A percentile compares a stretch with the other conserved stretches of the same genome.
phyloP scores from a whole-genome alignment of 139 green algal genomes.

The Haematococcus lacustris region DNA sequence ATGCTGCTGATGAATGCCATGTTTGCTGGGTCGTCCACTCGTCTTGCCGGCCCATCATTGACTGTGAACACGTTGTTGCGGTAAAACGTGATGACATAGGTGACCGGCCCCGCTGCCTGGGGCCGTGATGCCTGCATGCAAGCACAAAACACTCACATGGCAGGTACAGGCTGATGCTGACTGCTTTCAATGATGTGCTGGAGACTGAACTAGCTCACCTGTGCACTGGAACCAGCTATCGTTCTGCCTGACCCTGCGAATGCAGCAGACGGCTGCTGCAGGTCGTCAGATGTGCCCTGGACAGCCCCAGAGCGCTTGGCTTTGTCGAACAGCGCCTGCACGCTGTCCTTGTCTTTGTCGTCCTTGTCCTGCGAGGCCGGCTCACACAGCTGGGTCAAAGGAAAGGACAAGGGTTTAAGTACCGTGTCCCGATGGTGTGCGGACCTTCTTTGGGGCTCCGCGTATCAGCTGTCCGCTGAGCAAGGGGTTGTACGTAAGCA shows the following conservation, averaged over 20 bases:
- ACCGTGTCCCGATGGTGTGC: too few relatives aligned
- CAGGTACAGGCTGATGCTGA: too few relatives aligned
- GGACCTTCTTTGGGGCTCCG: slow-evolving; percentile 30
- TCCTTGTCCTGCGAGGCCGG: slow-evolving; percentile 3
- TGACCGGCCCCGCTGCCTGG: too few relatives aligned
- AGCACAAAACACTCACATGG: too few relatives aligned
- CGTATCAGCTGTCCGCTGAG: slow-evolving; percentile 61
- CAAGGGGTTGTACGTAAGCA: too few relatives aligned
- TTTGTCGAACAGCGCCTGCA: slow-evolving; percentile 55
- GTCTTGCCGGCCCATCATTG: slow-evolving; percentile 49
- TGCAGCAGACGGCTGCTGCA: slow-evolving; percentile 20
- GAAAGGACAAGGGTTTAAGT: too few relatives aligned
- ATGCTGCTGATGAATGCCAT: slow-evolving; percentile 60
- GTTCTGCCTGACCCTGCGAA: slow-evolving; percentile 60
- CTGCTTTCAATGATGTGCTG: too few relatives aligned
- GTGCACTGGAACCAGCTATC: slow-evolving; percentile 41
- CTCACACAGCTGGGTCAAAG: too few relatives aligned
- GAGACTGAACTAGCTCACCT: slow-evolving; percentile 11
- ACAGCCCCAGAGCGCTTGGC: slow-evolving; percentile 47
- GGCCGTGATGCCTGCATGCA: too few relatives aligned
- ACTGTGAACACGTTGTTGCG: slow-evolving; percentile 78
- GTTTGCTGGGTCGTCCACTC: slow-evolving; percentile 68
- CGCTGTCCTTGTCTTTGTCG: slow-evolving; percentile 31
- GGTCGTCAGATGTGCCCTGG: slow-evolving; percentile 44
- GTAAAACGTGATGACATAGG: slow-evolving; percentile 83